A percentile compares a stretch with the other conserved stretches of the same genome.
Conservation (phyloP, 257 asterid species). For the Scutellaria baicalensis region DNA sequence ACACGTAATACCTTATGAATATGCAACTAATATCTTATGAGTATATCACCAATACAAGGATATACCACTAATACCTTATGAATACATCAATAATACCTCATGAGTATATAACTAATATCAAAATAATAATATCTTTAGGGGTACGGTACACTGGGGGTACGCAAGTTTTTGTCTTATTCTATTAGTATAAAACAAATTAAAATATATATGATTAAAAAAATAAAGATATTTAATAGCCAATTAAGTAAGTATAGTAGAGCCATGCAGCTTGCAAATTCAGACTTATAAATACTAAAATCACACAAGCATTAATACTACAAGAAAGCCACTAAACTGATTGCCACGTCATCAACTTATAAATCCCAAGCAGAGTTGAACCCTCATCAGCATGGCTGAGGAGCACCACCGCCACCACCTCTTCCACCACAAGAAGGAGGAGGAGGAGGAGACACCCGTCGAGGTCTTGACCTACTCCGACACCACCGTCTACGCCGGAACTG, state of each 20-base stretch:
- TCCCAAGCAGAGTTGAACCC: neutral
- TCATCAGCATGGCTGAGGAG: conserved; percentile 35
- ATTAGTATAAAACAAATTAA: too few relatives aligned
- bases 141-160: too few relatives aligned
- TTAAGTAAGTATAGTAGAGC: neutral
- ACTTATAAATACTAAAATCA: conserved; percentile 6
- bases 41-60: too few relatives aligned
- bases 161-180: too few relatives aligned
- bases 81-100: too few relatives aligned
- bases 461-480: conserved; percentile 26
- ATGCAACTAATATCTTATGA: too few relatives aligned
- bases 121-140: too few relatives aligned
- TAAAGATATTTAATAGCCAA: neutral
- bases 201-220: neutral
- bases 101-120: too few relatives aligned
- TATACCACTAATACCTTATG: too few relatives aligned
- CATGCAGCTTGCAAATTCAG: neutral
- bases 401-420: conserved; percentile 39
- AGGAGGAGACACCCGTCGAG: conserved; percentile 20
- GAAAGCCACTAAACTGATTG: neutral
- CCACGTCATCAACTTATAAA: neutral
- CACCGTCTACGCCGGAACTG: neutral
- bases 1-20: too few relatives aligned
- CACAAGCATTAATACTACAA: neutral
- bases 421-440: conserved; percentile 46